phyloP scores from a whole-genome alignment of 331 rosid genomes.

The Erythrophleum ivorense region DNA sequence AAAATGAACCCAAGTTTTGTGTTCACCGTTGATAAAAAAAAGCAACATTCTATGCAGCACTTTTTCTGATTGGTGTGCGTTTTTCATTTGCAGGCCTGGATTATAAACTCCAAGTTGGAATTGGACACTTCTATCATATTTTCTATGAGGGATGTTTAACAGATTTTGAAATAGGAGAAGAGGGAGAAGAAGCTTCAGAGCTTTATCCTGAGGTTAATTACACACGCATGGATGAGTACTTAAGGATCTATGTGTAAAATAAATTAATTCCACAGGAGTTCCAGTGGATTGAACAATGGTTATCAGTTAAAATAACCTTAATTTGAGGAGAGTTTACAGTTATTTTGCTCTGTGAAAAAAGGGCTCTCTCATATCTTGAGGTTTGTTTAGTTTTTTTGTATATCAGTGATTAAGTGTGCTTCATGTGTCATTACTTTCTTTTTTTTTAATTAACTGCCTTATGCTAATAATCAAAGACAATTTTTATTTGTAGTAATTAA shows the following conservation, averaged over 20 bases:
- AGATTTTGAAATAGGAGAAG: conserved; percentile 65
- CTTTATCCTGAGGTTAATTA: conserved; percentile 80
- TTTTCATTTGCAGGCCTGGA: conserved; percentile 53
- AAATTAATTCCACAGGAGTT: background rate
- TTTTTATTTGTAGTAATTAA: background rate
- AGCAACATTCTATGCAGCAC: background rate
- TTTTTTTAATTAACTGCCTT: background rate
- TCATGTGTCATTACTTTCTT: background rate
- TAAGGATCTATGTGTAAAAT: conserved; percentile 44
- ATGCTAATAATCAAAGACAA: background rate
- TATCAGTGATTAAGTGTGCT: background rate
- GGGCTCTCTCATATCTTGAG: background rate
- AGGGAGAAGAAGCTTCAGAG: conserved; percentile 74
- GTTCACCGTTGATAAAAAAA: background rate
- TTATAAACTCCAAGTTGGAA: conserved; percentile 56
- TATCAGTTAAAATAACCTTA: background rate
- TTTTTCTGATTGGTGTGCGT: background rate
- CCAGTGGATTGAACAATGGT: background rate
- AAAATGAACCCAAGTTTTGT: background rate
- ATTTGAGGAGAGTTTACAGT: background rate
- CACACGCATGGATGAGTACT: conserved; percentile 66
- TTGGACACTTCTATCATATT: conserved; percentile 72
- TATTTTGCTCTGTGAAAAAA: background rate
- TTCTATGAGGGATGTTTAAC: conserved; percentile 77
- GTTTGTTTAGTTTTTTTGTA: background rate